Base-by-base conservation (phyloP, 768 basidiomycete genomes). In the Mycena olivaceomarginata region DNA sequence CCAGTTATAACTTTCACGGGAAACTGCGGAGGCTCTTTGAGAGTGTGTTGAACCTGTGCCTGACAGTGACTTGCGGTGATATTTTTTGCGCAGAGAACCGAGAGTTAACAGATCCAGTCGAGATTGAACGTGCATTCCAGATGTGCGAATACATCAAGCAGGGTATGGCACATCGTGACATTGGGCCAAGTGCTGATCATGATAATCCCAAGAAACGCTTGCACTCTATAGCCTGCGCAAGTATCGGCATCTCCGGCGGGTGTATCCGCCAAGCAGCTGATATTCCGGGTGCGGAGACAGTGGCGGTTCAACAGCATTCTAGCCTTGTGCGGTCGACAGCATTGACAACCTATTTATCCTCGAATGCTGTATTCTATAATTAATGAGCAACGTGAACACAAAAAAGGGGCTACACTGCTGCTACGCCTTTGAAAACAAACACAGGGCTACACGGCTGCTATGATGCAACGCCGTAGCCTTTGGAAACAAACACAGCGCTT, bases 121-220 rank as follows among this genome's bases (percentile, higher is more conserved):
- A 96, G 76, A 95, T 96, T 69, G 94, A 96, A 85, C 92, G 89
- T 73, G 95, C 95, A 0, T 85, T 96, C 73, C 90, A 89, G 74
- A 85, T 96, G 41, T 94, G 93, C 15, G 95, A 96, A 83, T 96
- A 96, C 80, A 96, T 97, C 85, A 95, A 93, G 86, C 94, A 95
- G 81, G 96, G 96, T 94, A 80, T 77, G 91, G 9, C 5, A 20
- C 31, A 31, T 37, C n/a, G 22, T 16, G 13, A 41, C 40, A 22
- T 10, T 67, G 31, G 1, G 39, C 15, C 22, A 65, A 15, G 13
- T 15, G n/a, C 63, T 65, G 41, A 65, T 45, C 13, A 5, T 65
- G 41, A 65, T 45, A 22, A 5, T 6, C 43, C 39, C 65, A 80
- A 96, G 96, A 97, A 86, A 96, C 95, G 0, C 87, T 97, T 59